phyloP scores from a whole-genome alignment of 2,329 filamentous ascomycete genomes.

The Monosporascus sp. region DNA sequence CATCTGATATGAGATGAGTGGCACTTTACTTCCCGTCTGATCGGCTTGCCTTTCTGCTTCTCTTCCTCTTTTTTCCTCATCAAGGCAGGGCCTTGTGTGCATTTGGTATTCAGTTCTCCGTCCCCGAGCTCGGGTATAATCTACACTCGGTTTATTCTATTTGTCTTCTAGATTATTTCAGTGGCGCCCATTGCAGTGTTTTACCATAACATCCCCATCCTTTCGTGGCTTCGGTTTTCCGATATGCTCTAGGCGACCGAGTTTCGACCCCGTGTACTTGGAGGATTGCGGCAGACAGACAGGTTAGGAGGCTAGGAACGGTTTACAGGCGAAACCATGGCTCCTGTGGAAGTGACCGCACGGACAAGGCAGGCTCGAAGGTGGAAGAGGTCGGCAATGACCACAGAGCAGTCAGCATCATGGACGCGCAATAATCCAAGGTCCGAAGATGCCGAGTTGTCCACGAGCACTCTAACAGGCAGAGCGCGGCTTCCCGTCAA shows the following conservation, averaged over 20 bases:
- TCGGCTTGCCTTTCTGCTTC: constrained; percentile 9
- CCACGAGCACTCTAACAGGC: neutral
- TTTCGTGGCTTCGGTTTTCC: neutral
- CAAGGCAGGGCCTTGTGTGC: constrained; percentile 23
- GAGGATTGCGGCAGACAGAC: constrained; percentile 1
- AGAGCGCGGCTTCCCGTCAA: constrained; percentile 1
- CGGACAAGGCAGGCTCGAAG: constrained; percentile 8
- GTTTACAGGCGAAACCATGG: constrained; percentile 15
- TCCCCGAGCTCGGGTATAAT: constrained; percentile 14
- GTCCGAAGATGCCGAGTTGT: constrained; percentile 5
- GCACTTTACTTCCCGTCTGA: constrained; percentile 10
- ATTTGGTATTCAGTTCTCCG: constrained; percentile 15
- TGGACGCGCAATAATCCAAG: constrained; percentile 3
- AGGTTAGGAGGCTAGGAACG: constrained; percentile 1
- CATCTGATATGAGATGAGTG: constrained; percentile 12
- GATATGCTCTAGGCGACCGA: neutral
- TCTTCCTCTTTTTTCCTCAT: constrained; percentile 8
- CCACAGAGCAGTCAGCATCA: constrained; percentile 8
- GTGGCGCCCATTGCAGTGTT: neutral
- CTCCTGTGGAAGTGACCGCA: constrained; percentile 13
- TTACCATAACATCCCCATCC: neutral
- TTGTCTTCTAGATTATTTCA: constrained; percentile 14
- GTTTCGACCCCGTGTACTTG: neutral
- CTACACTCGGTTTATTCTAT: constrained; percentile 3
- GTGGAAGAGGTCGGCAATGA: constrained; percentile 10